A percentile compares a stretch with the other conserved stretches of the same genome.
Evolutionary conservation across 192 early-diverging fungal genomes (phyloP).

Genomic region (Backusella parvicylindrica): DNA sequence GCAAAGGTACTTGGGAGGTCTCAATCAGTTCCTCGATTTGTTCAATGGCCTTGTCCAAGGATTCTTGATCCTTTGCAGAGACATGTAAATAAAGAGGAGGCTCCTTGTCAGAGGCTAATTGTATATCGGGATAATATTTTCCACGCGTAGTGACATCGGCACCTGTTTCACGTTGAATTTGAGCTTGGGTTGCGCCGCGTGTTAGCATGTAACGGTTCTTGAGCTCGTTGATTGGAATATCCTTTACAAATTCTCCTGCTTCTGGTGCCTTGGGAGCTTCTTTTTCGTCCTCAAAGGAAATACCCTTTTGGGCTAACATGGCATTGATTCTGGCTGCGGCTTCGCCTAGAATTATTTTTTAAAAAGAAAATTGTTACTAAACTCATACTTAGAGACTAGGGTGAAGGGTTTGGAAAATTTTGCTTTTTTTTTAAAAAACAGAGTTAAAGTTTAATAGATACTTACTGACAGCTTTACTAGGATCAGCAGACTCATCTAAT

Average conservation of each 20-base stretch:
- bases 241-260: slow-evolving; percentile 48
- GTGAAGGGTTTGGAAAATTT: background rate
- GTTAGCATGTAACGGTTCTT: slow-evolving; percentile 79
- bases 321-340: slow-evolving; percentile 55
- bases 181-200: slow-evolving; percentile 67
- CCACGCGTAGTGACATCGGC: slow-evolving; percentile 82
- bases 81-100: slow-evolving; percentile 82
- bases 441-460: background rate
- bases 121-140: slow-evolving; percentile 73
- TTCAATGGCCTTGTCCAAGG: slow-evolving; percentile 66
- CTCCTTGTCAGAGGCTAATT: slow-evolving; percentile 68
- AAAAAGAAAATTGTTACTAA: background rate
- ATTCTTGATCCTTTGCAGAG: slow-evolving; percentile 60
- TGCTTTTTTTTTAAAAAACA: background rate
- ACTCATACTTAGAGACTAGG: background rate
- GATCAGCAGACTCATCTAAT: slow-evolving; percentile 12
- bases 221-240: slow-evolving; percentile 81
- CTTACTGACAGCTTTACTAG: slow-evolving; percentile 34
- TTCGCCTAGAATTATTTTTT: slow-evolving; percentile 16
- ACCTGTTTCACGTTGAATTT: slow-evolving; percentile 74
- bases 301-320: slow-evolving; percentile 51
- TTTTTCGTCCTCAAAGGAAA: slow-evolving; percentile 29
- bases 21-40: slow-evolving; percentile 78
- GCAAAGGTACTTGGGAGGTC: slow-evolving; percentile 41
- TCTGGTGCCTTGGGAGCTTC: background rate